phyloP scores from a whole-genome alignment of 306 rosid species.

The Trichosanthes truncata region DNA sequence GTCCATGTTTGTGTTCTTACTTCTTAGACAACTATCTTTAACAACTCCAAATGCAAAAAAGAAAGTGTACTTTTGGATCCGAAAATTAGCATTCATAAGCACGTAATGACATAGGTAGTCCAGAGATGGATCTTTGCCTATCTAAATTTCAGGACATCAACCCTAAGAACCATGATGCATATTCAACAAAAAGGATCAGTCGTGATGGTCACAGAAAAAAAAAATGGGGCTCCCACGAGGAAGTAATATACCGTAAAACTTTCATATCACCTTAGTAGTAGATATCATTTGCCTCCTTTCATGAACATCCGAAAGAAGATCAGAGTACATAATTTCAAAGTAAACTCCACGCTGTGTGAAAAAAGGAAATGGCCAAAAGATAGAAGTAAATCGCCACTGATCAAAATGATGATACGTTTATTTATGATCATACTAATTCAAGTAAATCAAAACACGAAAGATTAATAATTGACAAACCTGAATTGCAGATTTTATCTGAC shows the following conservation, averaged over 20 bases:
- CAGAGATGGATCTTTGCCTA: neutral
- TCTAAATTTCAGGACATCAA: neutral
- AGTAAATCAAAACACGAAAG: neutral
- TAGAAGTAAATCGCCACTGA: neutral
- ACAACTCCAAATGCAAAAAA: neutral
- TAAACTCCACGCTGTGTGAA: slow-evolving; percentile 58
- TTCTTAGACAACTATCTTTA: neutral
- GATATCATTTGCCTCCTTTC: slow-evolving; percentile 59
- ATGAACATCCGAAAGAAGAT: slow-evolving; percentile 39
- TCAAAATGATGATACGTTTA: neutral
- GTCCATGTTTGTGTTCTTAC: neutral
- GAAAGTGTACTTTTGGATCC: neutral
- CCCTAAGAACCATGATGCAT: neutral
- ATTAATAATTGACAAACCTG: slow-evolving; percentile 33
- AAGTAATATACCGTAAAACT: neutral
- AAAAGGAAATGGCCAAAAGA: neutral
- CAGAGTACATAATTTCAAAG: slow-evolving; percentile 63
- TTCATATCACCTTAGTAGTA: slow-evolving; percentile 51
- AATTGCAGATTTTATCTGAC: slow-evolving; percentile 54
- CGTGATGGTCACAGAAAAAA: neutral
- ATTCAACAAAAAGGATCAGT: neutral
- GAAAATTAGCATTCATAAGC: neutral
- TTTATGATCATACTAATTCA: neutral
- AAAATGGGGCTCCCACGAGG: neutral
- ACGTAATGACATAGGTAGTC: neutral